phyloP scores from a whole-genome alignment of 257 asterid genomes.

The Penstemon eatonii region DNA sequence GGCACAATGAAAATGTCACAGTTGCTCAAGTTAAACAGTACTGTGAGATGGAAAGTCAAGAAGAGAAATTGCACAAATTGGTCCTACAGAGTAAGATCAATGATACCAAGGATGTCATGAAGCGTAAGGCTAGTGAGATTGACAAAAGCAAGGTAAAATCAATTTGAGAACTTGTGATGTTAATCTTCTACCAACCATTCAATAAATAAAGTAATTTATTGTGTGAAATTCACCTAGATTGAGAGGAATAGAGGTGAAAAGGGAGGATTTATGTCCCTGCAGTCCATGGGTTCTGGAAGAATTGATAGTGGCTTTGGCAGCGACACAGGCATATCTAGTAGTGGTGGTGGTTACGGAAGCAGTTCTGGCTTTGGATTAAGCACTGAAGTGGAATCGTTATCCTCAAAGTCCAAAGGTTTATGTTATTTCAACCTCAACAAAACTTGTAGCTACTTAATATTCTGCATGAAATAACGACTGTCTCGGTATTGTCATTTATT shows the following conservation, averaged over 20 bases:
- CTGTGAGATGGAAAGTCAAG: slow-evolving; percentile 97
- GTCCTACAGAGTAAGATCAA: slow-evolving; percentile 82
- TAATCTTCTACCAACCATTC: background rate
- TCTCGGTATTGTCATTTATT: too few species aligned
- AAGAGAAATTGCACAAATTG: slow-evolving; percentile 86
- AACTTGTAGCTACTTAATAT: background rate
- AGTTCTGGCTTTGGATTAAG: slow-evolving; percentile 49
- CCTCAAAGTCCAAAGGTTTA: slow-evolving; percentile 56
- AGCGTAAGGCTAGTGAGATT: slow-evolving; percentile 94
- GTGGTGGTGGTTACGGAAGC: slow-evolving; percentile 48
- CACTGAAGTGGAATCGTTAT: slow-evolving; percentile 50
- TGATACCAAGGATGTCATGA: slow-evolving; percentile 86
- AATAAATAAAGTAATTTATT: slow-evolving; percentile 6
- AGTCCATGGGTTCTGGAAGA: slow-evolving; percentile 57
- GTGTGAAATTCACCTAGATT: slow-evolving; percentile 36
- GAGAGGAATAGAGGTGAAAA: slow-evolving; percentile 56
- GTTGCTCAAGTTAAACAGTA: slow-evolving; percentile 95
- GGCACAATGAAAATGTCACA: slow-evolving; percentile 94
- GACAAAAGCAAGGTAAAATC: slow-evolving; percentile 83
- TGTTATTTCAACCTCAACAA: slow-evolving; percentile 12
- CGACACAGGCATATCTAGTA: slow-evolving; percentile 40
- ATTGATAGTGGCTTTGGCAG: slow-evolving; percentile 54
- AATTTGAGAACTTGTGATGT: background rate
- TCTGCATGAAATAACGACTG: background rate
- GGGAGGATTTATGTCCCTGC: slow-evolving; percentile 52